These are phyloP conservation scores for Heterobasidion parviporum DNA, from an alignment of 1,284 basidiomycete species.

Conservation along the genomic window DNA sequence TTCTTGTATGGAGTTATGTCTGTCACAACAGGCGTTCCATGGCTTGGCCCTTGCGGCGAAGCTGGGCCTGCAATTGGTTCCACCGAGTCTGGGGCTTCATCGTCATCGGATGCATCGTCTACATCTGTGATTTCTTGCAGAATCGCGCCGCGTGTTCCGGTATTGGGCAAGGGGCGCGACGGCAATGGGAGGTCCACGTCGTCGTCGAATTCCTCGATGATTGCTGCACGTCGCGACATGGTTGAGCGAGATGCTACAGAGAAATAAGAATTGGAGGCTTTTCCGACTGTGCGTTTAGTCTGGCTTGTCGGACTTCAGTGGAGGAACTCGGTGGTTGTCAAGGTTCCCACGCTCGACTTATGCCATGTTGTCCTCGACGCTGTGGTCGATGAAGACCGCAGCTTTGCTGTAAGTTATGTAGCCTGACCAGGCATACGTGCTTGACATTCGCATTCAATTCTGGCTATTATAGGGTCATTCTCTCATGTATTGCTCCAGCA, in stretches of 20 bases:
- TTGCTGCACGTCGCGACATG: slow-evolving; percentile 16
- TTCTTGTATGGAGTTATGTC: slow-evolving; percentile 76
- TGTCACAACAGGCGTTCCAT: slow-evolving; percentile 32
- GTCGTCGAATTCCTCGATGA: slow-evolving; percentile 80
- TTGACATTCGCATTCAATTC: not conserved
- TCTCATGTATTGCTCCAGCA: slow-evolving; percentile 7
- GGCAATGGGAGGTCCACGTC: slow-evolving; percentile 79
- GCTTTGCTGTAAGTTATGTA: slow-evolving; percentile 6
- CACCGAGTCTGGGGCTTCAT: slow-evolving; percentile 19
- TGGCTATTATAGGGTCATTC: slow-evolving; percentile 2
- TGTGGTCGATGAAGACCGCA: slow-evolving; percentile 1
- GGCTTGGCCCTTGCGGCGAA: slow-evolving; percentile 1
- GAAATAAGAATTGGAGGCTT: too few relatives aligned
- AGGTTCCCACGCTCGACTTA: slow-evolving; percentile 9
- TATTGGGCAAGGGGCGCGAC: slow-evolving; percentile 53
- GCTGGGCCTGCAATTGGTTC: slow-evolving; percentile 24
- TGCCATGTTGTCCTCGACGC: slow-evolving; percentile 4
- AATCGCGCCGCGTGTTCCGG: slow-evolving; percentile 63
- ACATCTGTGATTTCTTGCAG: slow-evolving; percentile 55
- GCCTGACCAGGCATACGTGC: not conserved
- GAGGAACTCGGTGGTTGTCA: not conserved
- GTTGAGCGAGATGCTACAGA: not conserved
- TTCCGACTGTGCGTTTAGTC: too few relatives aligned
- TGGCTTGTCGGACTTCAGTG: not conserved
- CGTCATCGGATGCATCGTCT: slow-evolving; percentile 17